These are phyloP conservation scores for Nelumbo lutea DNA, from an alignment of 164 flowering plant genomes.

Conservation along the genomic window DNA sequence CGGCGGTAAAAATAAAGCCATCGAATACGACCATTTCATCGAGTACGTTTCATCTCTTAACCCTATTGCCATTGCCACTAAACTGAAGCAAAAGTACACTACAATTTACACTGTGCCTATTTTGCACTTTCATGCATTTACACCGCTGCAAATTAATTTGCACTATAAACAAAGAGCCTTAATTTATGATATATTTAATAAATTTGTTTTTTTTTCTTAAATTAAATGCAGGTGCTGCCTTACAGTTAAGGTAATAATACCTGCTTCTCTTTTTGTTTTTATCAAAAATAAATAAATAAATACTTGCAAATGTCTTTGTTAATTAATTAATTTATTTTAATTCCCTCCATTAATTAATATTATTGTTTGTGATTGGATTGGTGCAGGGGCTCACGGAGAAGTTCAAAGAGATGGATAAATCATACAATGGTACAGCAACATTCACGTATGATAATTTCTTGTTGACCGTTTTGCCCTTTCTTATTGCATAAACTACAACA, in stretches of 20 bases:
- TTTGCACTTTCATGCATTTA: neutral
- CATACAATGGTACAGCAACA: conserved; percentile 47
- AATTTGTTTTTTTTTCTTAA: neutral
- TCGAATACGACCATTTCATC: conserved; percentile 70
- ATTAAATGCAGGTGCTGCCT: conserved; percentile 30
- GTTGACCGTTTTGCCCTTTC: conserved; percentile 65
- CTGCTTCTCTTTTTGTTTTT: conserved; percentile 1
- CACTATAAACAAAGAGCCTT: neutral
- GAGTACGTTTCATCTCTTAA: conserved; percentile 21
- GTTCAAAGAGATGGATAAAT: conserved; percentile 64
- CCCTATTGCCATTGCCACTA: neutral
- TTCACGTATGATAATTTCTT: conserved; percentile 65
- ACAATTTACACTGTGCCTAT: neutral
- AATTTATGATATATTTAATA: neutral
- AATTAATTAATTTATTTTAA: neutral
- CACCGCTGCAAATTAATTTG: neutral
- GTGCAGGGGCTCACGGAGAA: conserved; percentile 75
- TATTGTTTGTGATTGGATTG: neutral
- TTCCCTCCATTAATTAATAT: too few species aligned
- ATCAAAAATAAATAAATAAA: neutral
- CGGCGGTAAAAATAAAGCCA: conserved; percentile 64
- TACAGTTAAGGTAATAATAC: conserved; percentile 26
- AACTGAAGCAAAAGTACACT: neutral
- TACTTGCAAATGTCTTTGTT: neutral
- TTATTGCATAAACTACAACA: conserved; percentile 35